A percentile compares a stretch with the other conserved stretches of the same genome.
phyloP scores from a whole-genome alignment of 1,139 yeast species.

The Zygosaccharomyces sapae region DNA sequence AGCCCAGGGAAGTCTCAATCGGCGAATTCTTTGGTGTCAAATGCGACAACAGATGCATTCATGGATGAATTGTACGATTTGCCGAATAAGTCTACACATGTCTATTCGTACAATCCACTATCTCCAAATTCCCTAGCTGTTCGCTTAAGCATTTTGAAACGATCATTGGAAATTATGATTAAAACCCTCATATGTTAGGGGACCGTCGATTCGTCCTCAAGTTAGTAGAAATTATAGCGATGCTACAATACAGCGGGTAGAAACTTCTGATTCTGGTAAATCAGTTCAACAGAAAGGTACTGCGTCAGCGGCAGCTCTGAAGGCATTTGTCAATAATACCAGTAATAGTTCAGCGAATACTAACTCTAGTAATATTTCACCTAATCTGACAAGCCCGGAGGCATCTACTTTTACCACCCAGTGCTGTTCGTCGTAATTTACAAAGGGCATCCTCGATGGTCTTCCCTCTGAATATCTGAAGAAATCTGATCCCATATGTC shows the following conservation, averaged over 20 bases:
- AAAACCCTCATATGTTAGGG: conserved; percentile 32
- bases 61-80: conserved; percentile 47
- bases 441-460: conserved; percentile 21
- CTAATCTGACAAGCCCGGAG: conserved; percentile 4
- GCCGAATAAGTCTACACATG: conserved; percentile 77
- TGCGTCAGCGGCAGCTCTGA: conserved; percentile 62
- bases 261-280: conserved; percentile 5
- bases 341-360: conserved; percentile 6
- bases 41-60: conserved; percentile 17
- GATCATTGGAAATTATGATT: conserved; percentile 61
- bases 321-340: conserved; percentile 45
- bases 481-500: neutral
- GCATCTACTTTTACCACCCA: conserved; percentile 5
- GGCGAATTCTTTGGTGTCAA: conserved; percentile 14
- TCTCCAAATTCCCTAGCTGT: conserved; percentile 78
- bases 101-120: conserved; percentile 78
- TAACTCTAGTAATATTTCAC: conserved; percentile 8
- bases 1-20: conserved; percentile 10
- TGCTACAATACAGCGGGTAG: conserved; percentile 3
- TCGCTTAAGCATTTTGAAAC: conserved; percentile 65
- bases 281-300: conserved; percentile 32
- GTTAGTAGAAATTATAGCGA: conserved; percentile 16
- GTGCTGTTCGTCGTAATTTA: conserved; percentile 7
- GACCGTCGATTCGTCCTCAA: conserved; percentile 14
- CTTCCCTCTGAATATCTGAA: conserved; percentile 14